Conservation (phyloP, 2,329 filamentous ascomycete species). For the Xylariaceae sp. region DNA sequence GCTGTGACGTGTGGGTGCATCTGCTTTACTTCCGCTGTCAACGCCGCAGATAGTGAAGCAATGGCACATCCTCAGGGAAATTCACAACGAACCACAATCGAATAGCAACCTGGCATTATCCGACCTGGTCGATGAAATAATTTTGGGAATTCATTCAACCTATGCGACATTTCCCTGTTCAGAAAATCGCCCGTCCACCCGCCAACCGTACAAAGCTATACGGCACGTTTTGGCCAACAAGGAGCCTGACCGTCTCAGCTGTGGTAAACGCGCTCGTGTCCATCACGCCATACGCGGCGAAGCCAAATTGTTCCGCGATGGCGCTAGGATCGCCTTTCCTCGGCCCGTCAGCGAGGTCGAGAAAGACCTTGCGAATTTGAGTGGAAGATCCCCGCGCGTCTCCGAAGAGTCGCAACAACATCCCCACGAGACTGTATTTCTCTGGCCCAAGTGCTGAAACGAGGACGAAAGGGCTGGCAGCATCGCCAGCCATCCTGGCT, state of each 20-base stretch:
- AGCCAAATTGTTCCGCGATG: constrained; percentile 68
- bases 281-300: constrained; percentile 71
- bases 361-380: constrained; percentile 62
- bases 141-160: neutral
- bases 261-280: constrained; percentile 81
- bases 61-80: too few species aligned
- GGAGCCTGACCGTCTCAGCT: constrained; percentile 69
- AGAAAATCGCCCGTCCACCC: constrained; percentile 47
- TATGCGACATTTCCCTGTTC: constrained; percentile 17
- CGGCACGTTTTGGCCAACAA: constrained; percentile 81
- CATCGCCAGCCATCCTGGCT: constrained; percentile 44
- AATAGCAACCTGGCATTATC: neutral
- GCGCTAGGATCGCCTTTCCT: constrained; percentile 63
- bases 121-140: neutral
- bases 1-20: neutral
- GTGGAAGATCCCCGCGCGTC: constrained; percentile 33
- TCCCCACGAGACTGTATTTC: constrained; percentile 72
- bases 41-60: neutral
- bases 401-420: constrained; percentile 69
- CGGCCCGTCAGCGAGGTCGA: constrained; percentile 67
- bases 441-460: constrained; percentile 73
- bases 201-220: constrained; percentile 82
- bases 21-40: neutral
- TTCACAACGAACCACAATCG: too few species aligned
- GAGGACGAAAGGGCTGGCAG: constrained; percentile 68